Evolutionary conservation across 1,139 yeast genomes (phyloP).

Genomic region (Blastobotrys apis): DNA sequence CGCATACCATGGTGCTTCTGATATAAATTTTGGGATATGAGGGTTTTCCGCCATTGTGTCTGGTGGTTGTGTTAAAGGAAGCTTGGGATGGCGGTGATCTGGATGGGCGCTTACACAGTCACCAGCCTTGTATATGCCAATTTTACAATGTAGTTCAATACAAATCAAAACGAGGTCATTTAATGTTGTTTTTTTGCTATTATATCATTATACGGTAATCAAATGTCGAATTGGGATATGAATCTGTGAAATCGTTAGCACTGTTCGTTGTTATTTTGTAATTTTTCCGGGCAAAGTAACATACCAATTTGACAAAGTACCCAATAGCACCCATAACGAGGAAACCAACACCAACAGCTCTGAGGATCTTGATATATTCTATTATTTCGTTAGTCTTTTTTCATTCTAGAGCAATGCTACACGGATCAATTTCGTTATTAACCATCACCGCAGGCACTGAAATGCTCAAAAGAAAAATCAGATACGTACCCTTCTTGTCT

Average conservation of each 20-base stretch:
- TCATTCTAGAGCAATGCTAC: too few relatives aligned
- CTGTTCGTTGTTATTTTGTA: neutral
- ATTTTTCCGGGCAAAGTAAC: conserved; percentile 18
- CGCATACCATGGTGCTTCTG: conserved; percentile 52
- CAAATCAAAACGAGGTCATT: neutral
- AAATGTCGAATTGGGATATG: conserved; percentile 97
- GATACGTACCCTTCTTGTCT: conserved; percentile 62
- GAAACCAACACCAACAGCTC: conserved; percentile 96
- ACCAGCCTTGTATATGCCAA: too few relatives aligned
- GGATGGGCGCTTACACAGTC: too few relatives aligned
- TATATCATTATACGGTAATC: conserved; percentile 57
- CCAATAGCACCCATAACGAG: conserved; percentile 98
- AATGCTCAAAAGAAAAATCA: too few relatives aligned
- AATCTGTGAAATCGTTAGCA: conserved; percentile 36
- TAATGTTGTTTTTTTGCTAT: neutral
- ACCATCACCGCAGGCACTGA: too few relatives aligned
- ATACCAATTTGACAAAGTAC: conserved; percentile 76
- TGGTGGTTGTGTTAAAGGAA: too few relatives aligned
- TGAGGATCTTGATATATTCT: conserved; percentile 83
- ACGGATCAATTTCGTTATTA: too few relatives aligned
- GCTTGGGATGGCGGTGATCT: too few relatives aligned
- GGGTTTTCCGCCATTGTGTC: conserved; percentile 27
- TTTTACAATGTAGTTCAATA: too few relatives aligned
- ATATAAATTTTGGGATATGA: conserved; percentile 45
- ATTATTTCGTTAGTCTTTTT: conserved; percentile 3